Percentiles rank a stretch among this genome's conserved stretches.
Conservation (phyloP, 2,329 filamentous ascomycete species). For the Blastomyces parvus region DNA sequence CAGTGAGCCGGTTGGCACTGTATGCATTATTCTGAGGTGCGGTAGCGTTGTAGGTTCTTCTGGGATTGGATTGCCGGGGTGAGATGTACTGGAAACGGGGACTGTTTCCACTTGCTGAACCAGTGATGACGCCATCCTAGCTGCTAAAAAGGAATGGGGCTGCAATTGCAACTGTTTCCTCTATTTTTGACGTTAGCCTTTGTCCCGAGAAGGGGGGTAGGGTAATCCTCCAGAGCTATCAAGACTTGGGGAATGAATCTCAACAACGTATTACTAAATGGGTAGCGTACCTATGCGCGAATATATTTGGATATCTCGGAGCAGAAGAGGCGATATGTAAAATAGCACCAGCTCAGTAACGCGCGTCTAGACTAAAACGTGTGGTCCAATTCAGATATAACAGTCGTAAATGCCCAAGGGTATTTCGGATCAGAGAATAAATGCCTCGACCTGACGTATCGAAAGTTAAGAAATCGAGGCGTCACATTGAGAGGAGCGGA, state of each 20-base stretch:
- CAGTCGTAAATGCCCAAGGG: neutral
- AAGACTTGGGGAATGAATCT: neutral
- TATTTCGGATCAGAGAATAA: neutral
- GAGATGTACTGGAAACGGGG: slow-evolving; percentile 35
- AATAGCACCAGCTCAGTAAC: neutral
- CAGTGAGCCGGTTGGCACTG: slow-evolving; percentile 23
- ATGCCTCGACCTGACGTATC: neutral
- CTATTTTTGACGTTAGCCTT: neutral
- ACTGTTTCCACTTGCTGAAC: slow-evolving; percentile 20
- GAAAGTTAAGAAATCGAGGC: neutral
- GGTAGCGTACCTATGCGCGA: neutral
- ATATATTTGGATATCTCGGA: neutral
- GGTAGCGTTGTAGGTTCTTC: slow-evolving; percentile 36
- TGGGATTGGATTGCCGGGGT: slow-evolving; percentile 40
- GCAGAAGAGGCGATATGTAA: neutral
- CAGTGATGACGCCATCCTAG: slow-evolving; percentile 20
- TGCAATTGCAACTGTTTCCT: slow-evolving; percentile 1
- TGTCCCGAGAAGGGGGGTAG: neutral
- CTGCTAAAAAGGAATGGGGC: neutral
- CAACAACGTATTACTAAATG: neutral
- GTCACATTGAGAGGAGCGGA: neutral
- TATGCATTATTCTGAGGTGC: slow-evolving; percentile 29
- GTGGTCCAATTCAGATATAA: neutral
- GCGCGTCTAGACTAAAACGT: neutral
- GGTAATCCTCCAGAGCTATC: neutral